Conservation (phyloP, 768 basidiomycete species). For the Ramaria sp. region DNA sequence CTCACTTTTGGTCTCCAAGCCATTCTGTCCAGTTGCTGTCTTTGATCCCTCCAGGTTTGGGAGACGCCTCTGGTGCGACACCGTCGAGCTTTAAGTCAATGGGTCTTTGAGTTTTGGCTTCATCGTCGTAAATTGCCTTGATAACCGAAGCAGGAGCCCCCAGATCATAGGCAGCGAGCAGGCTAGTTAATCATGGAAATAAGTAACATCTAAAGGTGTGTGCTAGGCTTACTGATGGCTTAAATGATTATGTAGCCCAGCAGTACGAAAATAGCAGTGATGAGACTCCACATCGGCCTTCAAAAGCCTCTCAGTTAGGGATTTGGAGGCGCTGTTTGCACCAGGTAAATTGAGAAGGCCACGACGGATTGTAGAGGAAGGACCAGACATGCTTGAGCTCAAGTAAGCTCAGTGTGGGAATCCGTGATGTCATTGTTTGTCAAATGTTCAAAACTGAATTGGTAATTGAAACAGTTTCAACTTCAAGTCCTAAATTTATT, state of each 20-base stretch:
- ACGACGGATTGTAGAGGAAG: conserved; percentile 18
- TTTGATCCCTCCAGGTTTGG: conserved; percentile 21
- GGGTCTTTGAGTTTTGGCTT: conserved; percentile 27
- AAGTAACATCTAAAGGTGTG: neutral
- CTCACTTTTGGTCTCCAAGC: conserved; percentile 37
- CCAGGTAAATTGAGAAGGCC: conserved; percentile 40
- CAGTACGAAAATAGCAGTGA: conserved; percentile 37
- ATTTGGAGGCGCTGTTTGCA: conserved; percentile 31
- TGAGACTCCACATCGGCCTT: conserved; percentile 35
- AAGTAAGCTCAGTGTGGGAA: no score
- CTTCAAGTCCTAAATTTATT: no score
- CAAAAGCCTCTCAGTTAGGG: conserved; percentile 31
- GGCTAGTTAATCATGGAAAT: conserved; percentile 19
- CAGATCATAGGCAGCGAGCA: conserved; percentile 46
- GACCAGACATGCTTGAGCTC: neutral
- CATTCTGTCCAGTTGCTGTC: conserved; percentile 38
- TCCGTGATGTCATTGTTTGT: no score
- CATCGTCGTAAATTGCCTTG: conserved; percentile 37
- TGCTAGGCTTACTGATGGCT: conserved; percentile 39
- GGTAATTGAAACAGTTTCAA: no score
- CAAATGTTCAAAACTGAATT: no score
- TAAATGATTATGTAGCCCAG: conserved; percentile 45
- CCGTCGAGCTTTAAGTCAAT: conserved; percentile 27
- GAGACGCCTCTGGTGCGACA: conserved; percentile 18
- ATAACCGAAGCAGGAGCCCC: conserved; percentile 36